Conservation (phyloP, 2,329 filamentous ascomycete species). For the Calonectria pauciramosa region DNA sequence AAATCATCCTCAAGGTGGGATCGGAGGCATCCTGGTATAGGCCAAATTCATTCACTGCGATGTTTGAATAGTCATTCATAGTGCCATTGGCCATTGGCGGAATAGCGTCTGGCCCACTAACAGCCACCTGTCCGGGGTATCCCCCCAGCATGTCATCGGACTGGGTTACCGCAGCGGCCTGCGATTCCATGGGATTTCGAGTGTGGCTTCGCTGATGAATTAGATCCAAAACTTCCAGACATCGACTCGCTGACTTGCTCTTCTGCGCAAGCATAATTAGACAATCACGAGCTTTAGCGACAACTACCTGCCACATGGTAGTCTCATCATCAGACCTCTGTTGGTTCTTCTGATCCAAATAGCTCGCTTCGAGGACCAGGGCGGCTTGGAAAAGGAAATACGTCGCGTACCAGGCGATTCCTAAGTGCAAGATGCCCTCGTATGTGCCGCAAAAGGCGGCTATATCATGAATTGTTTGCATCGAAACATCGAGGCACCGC, state of each 20-base stretch:
- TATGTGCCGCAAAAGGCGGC: conserved; percentile 50
- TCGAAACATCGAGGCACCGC: conserved; percentile 54
- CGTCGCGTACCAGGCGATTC: conserved; percentile 58
- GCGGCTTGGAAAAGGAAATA: conserved; percentile 61
- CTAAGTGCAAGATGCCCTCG: conserved; percentile 45
- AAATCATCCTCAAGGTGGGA: conserved; percentile 19
- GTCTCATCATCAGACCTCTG: conserved; percentile 20
- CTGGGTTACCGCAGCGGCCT: neutral
- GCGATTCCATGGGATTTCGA: neutral
- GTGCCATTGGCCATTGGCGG: neutral
- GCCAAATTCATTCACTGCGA: conserved; percentile 16
- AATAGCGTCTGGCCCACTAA: neutral
- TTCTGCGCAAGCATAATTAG: conserved; percentile 19
- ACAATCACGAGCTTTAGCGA: conserved; percentile 18
- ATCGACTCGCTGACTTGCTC: conserved; percentile 21
- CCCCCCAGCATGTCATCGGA: neutral
- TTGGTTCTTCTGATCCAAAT: conserved; percentile 22
- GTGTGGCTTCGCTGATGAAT: conserved; percentile 10
- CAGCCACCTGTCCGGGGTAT: conserved; percentile 3
- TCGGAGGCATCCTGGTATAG: conserved; percentile 20
- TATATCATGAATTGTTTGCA: conserved; percentile 54
- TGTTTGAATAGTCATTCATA: neutral
- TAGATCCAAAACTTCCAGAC: conserved; percentile 19
- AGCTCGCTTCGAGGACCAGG: conserved; percentile 51
- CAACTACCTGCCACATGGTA: conserved; percentile 15